A percentile compares a stretch with the other conserved stretches of the same genome.
Evolutionary conservation across 176 grass and related monocot genomes (phyloP).

Genomic region (Alloteropsis semialata): DNA sequence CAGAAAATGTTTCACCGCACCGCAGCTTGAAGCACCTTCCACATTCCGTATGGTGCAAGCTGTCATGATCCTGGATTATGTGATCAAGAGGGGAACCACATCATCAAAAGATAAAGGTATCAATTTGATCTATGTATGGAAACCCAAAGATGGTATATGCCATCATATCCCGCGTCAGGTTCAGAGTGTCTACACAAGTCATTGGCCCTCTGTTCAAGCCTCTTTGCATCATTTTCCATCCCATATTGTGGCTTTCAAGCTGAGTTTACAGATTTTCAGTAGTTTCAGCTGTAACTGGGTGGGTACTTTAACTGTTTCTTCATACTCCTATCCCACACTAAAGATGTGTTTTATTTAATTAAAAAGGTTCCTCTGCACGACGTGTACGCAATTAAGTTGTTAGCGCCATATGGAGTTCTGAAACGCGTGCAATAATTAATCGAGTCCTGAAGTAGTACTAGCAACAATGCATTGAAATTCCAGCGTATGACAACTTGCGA

Average conservation of each 20-base stretch:
- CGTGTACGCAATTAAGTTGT: not conserved
- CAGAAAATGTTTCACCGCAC: not conserved
- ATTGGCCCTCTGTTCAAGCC: not conserved
- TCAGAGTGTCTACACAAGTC: not conserved
- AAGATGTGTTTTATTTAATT: not conserved
- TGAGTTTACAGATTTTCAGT: too few species aligned
- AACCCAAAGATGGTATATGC: not conserved
- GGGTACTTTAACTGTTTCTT: not conserved
- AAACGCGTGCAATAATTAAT: conserved; percentile 1
- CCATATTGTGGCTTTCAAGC: not conserved
- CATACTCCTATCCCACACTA: not conserved
- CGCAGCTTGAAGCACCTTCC: not conserved
- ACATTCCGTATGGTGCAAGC: not conserved
- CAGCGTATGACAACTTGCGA: conserved; percentile 14
- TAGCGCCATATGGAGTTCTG: not conserved
- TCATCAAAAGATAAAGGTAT: not conserved
- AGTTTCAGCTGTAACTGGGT: too few species aligned
- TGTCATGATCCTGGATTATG: not conserved
- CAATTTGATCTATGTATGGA: not conserved
- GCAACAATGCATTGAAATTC: not conserved
- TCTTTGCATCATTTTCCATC: not conserved
- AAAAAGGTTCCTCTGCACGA: not conserved
- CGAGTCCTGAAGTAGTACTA: not conserved
- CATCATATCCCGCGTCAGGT: not conserved
- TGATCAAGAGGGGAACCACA: too few species aligned